phyloP scores from a whole-genome alignment of 2,329 filamentous ascomycete species.

The Xylaria hypoxylon region DNA sequence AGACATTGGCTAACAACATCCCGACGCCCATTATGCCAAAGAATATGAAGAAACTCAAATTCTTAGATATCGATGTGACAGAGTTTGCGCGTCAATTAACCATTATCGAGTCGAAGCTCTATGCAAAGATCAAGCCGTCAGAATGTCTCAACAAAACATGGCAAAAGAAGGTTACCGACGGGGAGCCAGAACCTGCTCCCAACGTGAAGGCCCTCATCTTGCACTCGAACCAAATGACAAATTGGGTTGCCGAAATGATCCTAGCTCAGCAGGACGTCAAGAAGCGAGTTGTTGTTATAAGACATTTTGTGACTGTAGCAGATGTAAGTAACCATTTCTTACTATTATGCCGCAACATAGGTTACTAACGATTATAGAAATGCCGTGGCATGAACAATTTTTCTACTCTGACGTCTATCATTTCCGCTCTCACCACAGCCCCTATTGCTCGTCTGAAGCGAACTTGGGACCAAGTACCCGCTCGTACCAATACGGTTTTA shows the following conservation, averaged over 20 bases:
- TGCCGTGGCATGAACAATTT: conserved; percentile 95
- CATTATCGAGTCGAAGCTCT: conserved; percentile 94
- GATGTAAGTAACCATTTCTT: conserved; percentile 73
- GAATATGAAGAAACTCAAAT: conserved; percentile 99
- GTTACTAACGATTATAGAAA: conserved; percentile 71
- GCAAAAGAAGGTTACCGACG: conserved; percentile 92
- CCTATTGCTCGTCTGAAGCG: conserved; percentile 93
- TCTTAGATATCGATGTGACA: conserved; percentile 93
- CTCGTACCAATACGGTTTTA: conserved; percentile 80
- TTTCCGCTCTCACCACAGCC: conserved; percentile 92
- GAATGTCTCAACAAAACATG: conserved; percentile 99
- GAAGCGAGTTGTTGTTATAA: conserved; percentile 96
- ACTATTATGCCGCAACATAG: conserved; percentile 32
- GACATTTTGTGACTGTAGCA: conserved; percentile 95
- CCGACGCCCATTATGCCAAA: conserved; percentile 93
- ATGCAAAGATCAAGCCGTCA: conserved; percentile 94
- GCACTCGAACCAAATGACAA: conserved; percentile 98
- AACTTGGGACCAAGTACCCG: conserved; percentile 94
- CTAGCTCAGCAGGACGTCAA: conserved; percentile 93
- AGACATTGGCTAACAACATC: conserved; percentile 84
- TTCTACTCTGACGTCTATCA: conserved; percentile 96
- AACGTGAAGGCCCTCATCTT: conserved; percentile 97
- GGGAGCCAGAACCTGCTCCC: conserved; percentile 84
- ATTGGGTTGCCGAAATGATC: conserved; percentile 99
- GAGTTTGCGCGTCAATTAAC: conserved; percentile 98